Percentiles rank a stretch among this genome's conserved stretches.
Evolutionary conservation across 495 filamentous ascomycete species (phyloP).

Genomic region (Copromyces sp.): DNA sequence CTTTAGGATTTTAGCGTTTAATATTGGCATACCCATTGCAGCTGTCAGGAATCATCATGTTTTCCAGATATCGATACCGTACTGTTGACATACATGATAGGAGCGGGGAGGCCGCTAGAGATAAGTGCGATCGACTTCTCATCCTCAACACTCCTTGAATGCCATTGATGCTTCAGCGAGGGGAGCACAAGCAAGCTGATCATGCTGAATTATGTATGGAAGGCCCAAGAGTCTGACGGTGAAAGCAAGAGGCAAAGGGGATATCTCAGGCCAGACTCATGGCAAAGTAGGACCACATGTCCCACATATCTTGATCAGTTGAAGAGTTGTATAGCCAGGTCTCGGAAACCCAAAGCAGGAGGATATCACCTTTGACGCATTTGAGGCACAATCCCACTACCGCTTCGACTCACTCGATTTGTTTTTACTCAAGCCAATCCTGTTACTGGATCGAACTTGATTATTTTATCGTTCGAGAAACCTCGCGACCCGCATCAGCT

Average conservation of each 20-base stretch:
- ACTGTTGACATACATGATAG: not conserved
- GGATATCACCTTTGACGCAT: not conserved
- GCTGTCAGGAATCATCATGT: not conserved
- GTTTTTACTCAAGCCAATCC: too few species aligned
- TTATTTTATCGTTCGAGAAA: too few species aligned
- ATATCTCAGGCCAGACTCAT: not conserved
- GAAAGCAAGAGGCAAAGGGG: too few species aligned
- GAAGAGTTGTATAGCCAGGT: not conserved
- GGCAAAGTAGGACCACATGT: not conserved
- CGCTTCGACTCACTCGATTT: too few species aligned
- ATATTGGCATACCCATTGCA: not conserved
- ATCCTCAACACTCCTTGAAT: not conserved
- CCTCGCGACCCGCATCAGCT: too few species aligned
- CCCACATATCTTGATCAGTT: not conserved
- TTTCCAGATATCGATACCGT: not conserved
- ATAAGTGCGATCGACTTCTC: not conserved
- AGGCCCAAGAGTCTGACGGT: too few species aligned
- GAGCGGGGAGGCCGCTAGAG: not conserved
- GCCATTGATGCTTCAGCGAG: not conserved
- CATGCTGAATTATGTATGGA: not conserved
- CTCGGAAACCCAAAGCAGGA: not conserved
- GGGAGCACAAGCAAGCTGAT: not conserved
- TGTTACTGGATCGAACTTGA: too few species aligned
- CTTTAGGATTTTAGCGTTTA: not conserved
- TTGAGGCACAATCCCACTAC: too few species aligned